Evolutionary conservation across 129 eudicot genomes (phyloP), one percentile per base, ranked within the genome.

Genomic region (Logfia minima): DNA sequence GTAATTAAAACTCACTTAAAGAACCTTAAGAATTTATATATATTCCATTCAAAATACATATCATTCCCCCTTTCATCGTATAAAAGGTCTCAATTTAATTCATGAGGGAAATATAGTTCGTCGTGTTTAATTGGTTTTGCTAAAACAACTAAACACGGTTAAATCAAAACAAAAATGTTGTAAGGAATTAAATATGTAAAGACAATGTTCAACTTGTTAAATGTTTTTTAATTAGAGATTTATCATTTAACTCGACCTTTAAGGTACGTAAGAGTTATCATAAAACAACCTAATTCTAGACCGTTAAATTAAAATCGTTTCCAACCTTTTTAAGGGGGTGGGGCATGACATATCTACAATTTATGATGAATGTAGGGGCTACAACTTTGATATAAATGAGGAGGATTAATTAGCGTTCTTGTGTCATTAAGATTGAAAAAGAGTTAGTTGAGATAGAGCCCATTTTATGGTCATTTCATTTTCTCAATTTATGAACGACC

Each of bases 281-380:
- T 43, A 6, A 56, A n/a, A 58, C 64, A 58, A 19, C 26, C 6
- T 68, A 68, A 3, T 2, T 2, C 6, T 68, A 19, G 34, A 48
- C 41, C 7, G 1, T 48, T 45, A 6, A 41, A 17, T 4, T 1
- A 1, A 18, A 16, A 51, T 29, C 8, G 53, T 65, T 37, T 23
- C 43, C 63, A 68, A 79, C 61, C 75, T 4, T 16, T 74, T 80
- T 14, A 80, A 56, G 65, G 53, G 35, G 48, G 13, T 41, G 64
- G 75, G 76, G 26, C 71, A 71, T 70, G n/a, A 0, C 19, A 74
- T 80, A 74, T 67, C 80, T 67, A 68, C 76, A 75, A 75, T 68
- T 59, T 37, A 68, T 39, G 67, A 68, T 59, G 22, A 55, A 68
- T 58, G 72, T 48, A 39, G 75, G 59, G 52, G 63, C 64, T 39